Evolutionary conservation across 2,329 filamentous ascomycete species (phyloP).

Genomic region (Neoarthrinium moseri): DNA sequence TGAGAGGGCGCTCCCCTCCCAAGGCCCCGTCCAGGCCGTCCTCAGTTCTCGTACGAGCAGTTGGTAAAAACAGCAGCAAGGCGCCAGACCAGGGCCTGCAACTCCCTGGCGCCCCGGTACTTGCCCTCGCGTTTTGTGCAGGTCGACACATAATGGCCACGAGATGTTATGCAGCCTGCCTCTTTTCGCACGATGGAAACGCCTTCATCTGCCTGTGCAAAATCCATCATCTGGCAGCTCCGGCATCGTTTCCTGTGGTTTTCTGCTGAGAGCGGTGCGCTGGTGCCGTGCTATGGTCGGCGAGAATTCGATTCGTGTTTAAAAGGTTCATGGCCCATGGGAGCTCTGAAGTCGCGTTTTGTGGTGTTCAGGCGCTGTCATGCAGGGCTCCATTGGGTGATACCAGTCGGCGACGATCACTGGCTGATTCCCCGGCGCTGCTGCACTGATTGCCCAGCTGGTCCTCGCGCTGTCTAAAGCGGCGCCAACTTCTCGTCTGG

Average conservation of each 20-base stretch:
- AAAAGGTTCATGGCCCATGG: conserved; percentile 7
- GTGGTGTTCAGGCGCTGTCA: conserved; percentile 7
- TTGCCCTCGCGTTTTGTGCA: neutral
- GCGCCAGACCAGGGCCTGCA: conserved; percentile 12
- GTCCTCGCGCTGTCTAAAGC: conserved; percentile 1
- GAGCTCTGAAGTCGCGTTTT: conserved; percentile 7
- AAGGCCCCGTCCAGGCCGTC: too few species aligned
- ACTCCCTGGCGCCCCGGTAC: conserved; percentile 6
- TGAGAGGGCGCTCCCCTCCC: too few species aligned
- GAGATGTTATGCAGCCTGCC: neutral
- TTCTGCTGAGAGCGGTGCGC: conserved; percentile 6
- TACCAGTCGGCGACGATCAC: conserved; percentile 3
- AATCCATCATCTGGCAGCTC: too few species aligned
- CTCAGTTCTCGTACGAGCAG: neutral
- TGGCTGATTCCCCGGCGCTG: conserved; percentile 8
- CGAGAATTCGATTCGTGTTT: conserved; percentile 3
- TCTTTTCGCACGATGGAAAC: too few species aligned
- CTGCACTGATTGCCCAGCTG: conserved; percentile 3
- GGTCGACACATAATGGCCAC: conserved; percentile 3
- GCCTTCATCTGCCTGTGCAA: too few species aligned
- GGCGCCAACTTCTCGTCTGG: too few species aligned
- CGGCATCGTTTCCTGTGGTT: neutral
- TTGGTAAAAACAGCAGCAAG: conserved; percentile 12
- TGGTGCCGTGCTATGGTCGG: neutral
- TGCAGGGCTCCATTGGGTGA: conserved; percentile 9